phyloP scores from a whole-genome alignment of 2,329 filamentous ascomycete species.

The Nemania diffusa region DNA sequence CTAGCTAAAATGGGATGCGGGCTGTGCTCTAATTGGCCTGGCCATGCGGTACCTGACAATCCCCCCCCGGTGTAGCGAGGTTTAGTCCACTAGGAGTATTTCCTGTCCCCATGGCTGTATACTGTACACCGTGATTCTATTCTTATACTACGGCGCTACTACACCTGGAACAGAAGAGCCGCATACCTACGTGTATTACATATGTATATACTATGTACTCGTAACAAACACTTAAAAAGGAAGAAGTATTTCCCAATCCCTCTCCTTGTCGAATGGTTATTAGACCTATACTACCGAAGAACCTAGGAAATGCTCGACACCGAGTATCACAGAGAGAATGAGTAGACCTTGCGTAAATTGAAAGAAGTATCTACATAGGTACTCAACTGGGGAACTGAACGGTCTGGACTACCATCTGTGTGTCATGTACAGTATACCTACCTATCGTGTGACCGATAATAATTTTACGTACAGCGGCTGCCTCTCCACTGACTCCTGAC shows the following conservation, averaged over 20 bases:
- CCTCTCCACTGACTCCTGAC: conserved; percentile 11
- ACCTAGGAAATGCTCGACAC: background rate
- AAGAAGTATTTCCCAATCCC: background rate
- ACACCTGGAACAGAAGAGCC: background rate
- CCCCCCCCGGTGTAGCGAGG: conserved; percentile 17
- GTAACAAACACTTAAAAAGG: background rate
- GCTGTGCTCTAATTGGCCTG: conserved; percentile 44
- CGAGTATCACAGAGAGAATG: background rate
- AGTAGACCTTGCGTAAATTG: background rate
- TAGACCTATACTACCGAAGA: background rate
- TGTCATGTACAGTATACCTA: conserved; percentile 12
- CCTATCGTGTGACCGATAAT: conserved; percentile 17
- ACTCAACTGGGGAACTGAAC: background rate
- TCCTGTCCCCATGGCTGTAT: background rate
- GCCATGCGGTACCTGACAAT: conserved; percentile 47
- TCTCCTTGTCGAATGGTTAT: background rate
- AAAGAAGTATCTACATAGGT: background rate
- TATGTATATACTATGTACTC: background rate
- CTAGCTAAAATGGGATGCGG: conserved; percentile 43
- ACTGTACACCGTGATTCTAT: conserved; percentile 12
- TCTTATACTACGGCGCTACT: conserved; percentile 5
- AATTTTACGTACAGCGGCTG: conserved; percentile 14
- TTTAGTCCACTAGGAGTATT: background rate
- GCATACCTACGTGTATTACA: background rate
- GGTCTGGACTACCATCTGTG: conserved; percentile 2